Conservation (phyloP, 441 rosid genomes). For the Bocquillonia castaneifolia region DNA sequence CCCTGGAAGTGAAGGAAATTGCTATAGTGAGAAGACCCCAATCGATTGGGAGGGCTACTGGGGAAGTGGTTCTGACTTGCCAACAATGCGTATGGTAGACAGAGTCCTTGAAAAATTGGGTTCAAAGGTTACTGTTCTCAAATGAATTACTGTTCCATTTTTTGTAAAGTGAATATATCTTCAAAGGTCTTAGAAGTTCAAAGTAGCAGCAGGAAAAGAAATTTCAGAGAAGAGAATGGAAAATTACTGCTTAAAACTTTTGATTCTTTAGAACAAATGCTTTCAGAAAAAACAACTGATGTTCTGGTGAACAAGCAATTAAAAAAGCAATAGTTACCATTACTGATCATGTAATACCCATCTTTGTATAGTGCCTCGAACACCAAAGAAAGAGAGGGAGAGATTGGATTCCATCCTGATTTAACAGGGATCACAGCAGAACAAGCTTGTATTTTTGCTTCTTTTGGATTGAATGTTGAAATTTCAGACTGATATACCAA, state of each 20-base stretch:
- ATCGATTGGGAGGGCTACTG: conserved; percentile 59
- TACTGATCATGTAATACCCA: no score
- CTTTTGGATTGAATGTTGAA: no score
- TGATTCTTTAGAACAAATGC: no score
- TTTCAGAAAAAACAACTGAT: no score
- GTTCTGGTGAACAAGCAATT: no score
- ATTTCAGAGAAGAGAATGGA: neutral
- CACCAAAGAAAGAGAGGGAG: no score
- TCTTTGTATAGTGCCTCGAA: no score
- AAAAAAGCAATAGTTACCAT: no score
- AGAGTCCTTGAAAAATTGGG: conserved; percentile 51
- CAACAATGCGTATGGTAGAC: conserved; percentile 73
- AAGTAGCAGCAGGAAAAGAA: conserved; percentile 1
- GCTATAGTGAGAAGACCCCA: conserved; percentile 63
- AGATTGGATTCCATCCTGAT: no score
- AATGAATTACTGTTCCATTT: conserved; percentile 73
- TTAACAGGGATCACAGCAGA: no score
- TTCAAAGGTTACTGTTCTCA: conserved; percentile 66
- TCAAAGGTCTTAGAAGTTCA: conserved; percentile 8
- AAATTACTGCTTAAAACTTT: neutral
- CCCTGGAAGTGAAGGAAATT: conserved; percentile 74
- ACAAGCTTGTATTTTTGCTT: no score
- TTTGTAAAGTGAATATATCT: conserved; percentile 32
- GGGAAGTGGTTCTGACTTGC: conserved; percentile 86
- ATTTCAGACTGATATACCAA: no score